Evolutionary conservation across 495 filamentous ascomycete genomes (phyloP).

Genomic region (Aspergillus nidulans): DNA sequence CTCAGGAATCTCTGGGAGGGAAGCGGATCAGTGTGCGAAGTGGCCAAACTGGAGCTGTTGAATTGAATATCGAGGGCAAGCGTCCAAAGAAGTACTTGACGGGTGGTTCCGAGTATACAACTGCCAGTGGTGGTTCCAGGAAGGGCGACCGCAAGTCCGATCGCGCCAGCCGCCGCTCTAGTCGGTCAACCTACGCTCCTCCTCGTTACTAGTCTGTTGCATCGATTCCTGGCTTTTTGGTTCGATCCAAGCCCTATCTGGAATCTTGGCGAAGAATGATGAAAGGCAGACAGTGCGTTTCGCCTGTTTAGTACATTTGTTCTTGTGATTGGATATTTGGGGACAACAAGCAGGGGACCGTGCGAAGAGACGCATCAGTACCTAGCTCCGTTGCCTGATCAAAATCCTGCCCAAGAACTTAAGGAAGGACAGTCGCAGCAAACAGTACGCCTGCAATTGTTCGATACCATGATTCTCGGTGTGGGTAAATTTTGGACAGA

Average conservation of each 20-base stretch:
- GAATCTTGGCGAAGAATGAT: neutral
- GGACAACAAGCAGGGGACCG: neutral
- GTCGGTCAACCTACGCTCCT: constrained; percentile 35
- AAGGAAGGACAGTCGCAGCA: neutral
- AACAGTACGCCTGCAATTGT: neutral
- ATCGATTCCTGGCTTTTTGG: neutral
- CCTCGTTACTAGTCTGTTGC: constrained; percentile 16
- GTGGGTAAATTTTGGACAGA: neutral
- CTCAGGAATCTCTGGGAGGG: constrained; percentile 32
- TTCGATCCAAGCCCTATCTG: neutral
- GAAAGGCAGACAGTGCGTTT: neutral
- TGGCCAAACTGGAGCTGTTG: constrained; percentile 34
- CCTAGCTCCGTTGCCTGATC: neutral
- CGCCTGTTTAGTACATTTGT: neutral
- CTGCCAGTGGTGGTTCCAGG: constrained; percentile 14
- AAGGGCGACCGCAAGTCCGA: constrained; percentile 34
- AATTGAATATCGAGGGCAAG: constrained; percentile 37
- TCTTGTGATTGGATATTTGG: neutral
- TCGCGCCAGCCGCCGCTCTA: constrained; percentile 35
- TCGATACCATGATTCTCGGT: neutral
- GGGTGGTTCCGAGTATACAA: constrained; percentile 33
- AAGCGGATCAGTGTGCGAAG: constrained; percentile 42
- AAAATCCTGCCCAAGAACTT: neutral
- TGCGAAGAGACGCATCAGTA: neutral
- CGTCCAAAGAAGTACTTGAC: constrained; percentile 37